Evolutionary conservation across 2,329 filamentous ascomycete genomes (phyloP).

Genomic region (Septoria linicola): DNA sequence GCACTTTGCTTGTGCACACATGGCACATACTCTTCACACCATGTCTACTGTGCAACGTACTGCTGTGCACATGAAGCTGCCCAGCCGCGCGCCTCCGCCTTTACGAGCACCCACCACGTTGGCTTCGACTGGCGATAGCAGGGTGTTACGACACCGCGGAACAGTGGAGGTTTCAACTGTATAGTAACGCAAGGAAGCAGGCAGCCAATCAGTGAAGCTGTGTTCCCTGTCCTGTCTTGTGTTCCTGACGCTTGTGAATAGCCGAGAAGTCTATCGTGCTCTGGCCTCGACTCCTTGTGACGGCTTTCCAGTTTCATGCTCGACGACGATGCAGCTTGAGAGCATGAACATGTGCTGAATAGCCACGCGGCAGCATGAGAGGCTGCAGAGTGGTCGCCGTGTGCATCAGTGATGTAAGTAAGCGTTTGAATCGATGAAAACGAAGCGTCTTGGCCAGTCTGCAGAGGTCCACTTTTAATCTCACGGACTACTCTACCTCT

Average conservation of each 20-base stretch:
- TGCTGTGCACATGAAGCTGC: not conserved
- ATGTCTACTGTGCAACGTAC: no score
- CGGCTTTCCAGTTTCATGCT: not conserved
- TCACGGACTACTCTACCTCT: no score
- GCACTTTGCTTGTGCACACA: not conserved
- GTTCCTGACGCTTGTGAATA: not conserved
- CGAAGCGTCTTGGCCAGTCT: no score
- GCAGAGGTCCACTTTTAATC: not conserved
- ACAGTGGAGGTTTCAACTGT: not conserved
- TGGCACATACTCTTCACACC: not conserved
- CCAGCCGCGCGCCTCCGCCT: not conserved
- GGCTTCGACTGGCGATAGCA: not conserved
- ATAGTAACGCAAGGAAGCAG: not conserved
- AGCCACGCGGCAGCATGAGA: not conserved
- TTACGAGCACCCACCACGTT: not conserved
- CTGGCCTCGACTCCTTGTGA: no score
- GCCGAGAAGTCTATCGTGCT: not conserved
- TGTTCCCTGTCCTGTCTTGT: not conserved
- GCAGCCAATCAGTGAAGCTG: not conserved
- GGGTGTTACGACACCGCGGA: not conserved
- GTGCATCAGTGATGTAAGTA: no score
- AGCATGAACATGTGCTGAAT: not conserved
- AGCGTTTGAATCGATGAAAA: no score
- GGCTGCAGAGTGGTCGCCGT: not conserved
- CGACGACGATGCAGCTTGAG: not conserved